Conservation (phyloP, 2,329 filamentous ascomycete species). For the Monosporascus sp. region DNA sequence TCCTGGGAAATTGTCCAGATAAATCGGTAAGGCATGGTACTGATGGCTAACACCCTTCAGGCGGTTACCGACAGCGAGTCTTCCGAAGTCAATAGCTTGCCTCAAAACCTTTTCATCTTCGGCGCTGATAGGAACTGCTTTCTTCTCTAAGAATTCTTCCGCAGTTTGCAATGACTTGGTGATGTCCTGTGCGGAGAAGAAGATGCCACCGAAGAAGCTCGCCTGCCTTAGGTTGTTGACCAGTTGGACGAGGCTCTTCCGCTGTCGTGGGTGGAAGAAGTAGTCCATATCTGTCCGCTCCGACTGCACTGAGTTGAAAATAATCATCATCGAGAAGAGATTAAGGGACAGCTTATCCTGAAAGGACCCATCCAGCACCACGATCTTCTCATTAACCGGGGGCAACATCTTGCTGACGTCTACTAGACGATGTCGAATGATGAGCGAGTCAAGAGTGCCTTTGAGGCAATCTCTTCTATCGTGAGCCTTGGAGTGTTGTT, state of each 20-base stretch:
- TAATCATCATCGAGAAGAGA: conserved; percentile 76
- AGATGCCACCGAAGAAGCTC: conserved; percentile 79
- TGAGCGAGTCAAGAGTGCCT: conserved; percentile 68
- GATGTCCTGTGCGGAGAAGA: conserved; percentile 62
- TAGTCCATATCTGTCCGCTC: conserved; percentile 81
- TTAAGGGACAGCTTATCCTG: conserved; percentile 82
- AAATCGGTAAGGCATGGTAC: conserved; percentile 74
- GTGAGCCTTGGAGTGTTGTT: conserved; percentile 42
- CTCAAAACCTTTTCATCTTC: conserved; percentile 57
- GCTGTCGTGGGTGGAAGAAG: conserved; percentile 75
- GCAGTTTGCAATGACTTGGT: conserved; percentile 59
- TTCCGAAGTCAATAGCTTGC: conserved; percentile 61
- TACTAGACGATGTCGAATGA: conserved; percentile 71
- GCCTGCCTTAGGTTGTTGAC: conserved; percentile 77
- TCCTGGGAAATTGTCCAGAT: conserved; percentile 61
- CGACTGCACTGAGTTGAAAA: conserved; percentile 83
- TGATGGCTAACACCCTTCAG: conserved; percentile 63
- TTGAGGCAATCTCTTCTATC: conserved; percentile 60
- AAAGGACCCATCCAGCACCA: conserved; percentile 73
- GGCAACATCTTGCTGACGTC: conserved; percentile 69
- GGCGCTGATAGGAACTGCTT: conserved; percentile 49
- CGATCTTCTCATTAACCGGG: conserved; percentile 62
- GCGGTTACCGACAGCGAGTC: conserved; percentile 50
- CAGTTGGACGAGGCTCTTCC: conserved; percentile 59
- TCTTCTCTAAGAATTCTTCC: conserved; percentile 59